These are phyloP conservation scores for Brasilioporus rufonigricans DNA, from an alignment of 768 basidiomycete species.

Conservation along the genomic window DNA sequence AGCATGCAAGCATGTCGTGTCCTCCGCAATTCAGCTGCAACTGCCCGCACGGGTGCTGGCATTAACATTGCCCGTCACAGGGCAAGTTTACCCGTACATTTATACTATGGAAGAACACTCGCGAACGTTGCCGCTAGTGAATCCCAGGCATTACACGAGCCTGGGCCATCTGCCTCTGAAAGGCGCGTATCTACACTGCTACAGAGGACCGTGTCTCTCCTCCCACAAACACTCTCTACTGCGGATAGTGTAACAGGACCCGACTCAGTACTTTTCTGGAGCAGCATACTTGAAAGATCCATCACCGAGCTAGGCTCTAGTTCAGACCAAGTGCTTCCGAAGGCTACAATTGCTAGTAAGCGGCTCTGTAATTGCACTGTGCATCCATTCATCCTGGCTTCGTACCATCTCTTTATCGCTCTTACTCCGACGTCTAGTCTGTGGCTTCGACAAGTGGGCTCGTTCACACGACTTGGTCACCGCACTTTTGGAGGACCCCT, in stretches of 20 bases:
- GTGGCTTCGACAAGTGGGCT: constrained; percentile 53
- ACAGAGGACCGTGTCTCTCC: constrained; percentile 45
- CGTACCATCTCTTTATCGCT: background rate
- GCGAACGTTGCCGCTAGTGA: background rate
- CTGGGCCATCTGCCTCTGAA: background rate
- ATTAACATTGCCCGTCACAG: background rate
- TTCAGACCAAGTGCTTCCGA: constrained; percentile 31
- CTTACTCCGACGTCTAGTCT: constrained; percentile 40
- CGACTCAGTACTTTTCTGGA: constrained; percentile 46
- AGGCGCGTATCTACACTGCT: constrained; percentile 44
- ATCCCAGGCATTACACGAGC: background rate
- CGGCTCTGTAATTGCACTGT: background rate
- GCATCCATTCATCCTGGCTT: constrained; percentile 2
- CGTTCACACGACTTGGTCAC: constrained; percentile 59
- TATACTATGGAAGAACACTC: constrained; percentile 1
- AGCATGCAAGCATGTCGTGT: constrained; percentile 27
- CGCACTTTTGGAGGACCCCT: constrained; percentile 69
- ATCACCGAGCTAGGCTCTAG: constrained; percentile 30
- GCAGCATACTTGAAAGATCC: constrained; percentile 38
- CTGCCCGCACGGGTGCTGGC: background rate
- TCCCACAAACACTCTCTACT: constrained; percentile 43
- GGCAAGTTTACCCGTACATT: background rate
- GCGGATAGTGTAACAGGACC: constrained; percentile 17
- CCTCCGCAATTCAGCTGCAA: constrained; percentile 9
- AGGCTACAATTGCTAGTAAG: constrained; percentile 51